A percentile compares a stretch with the other conserved stretches of the same genome.
Evolutionary conservation across 2,329 filamentous ascomycete species (phyloP).

Genomic region (Diaporthe capsici): DNA sequence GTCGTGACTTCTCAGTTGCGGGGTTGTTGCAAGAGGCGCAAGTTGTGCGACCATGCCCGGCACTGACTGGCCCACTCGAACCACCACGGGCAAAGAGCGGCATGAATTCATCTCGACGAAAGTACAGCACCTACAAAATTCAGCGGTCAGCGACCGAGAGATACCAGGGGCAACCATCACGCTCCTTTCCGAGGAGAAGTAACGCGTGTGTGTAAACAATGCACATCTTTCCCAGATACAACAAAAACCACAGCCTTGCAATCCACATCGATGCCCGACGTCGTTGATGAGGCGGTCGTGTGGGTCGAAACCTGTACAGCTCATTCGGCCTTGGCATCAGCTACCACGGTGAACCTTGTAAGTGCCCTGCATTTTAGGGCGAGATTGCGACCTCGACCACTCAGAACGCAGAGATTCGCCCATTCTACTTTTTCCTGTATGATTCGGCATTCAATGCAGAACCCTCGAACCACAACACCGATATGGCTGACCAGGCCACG

Average conservation of each 20-base stretch:
- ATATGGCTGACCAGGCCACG: too few species aligned
- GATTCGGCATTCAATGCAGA: constrained; percentile 14
- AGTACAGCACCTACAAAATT: constrained; percentile 3
- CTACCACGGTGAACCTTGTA: constrained; percentile 30
- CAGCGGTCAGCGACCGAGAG: neutral
- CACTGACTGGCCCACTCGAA: neutral
- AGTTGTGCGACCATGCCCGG: neutral
- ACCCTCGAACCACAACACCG: too few species aligned
- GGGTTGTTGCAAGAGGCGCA: neutral
- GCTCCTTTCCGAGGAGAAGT: neutral
- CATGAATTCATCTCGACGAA: neutral
- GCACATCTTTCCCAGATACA: neutral
- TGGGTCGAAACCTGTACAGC: constrained; percentile 15
- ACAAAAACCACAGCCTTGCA: constrained; percentile 1
- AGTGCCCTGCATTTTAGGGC: neutral
- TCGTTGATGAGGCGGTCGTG: constrained; percentile 31
- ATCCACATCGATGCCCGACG: constrained; percentile 33
- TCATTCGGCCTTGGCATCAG: constrained; percentile 24
- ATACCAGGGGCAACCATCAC: neutral
- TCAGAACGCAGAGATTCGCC: neutral
- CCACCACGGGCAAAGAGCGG: constrained; percentile 6
- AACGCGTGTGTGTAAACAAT: neutral
- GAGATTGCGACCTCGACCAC: neutral
- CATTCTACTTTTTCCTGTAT: constrained; percentile 1
- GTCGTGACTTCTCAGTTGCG: too few species aligned